These are phyloP conservation scores for Aspergillus sp. DNA, from an alignment of 2,329 filamentous ascomycete genomes.

Conservation along the genomic window DNA sequence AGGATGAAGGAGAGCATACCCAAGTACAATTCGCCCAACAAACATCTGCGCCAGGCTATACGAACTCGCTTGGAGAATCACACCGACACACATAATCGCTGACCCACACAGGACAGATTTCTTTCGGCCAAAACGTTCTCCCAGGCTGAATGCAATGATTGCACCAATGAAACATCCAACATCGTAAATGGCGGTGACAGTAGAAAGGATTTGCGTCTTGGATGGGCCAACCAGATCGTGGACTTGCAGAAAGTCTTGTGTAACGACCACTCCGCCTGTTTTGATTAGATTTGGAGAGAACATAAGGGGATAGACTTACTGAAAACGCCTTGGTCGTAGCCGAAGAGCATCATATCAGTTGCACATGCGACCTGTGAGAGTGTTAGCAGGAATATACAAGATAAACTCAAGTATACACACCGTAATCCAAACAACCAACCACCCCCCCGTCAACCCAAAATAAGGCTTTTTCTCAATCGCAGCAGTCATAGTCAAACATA, in stretches of 20 bases:
- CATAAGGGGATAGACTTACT: constrained; percentile 20
- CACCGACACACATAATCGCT: constrained; percentile 45
- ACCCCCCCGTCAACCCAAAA: constrained; percentile 51
- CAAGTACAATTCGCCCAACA: constrained; percentile 39
- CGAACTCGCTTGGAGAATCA: constrained; percentile 44
- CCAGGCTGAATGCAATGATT: constrained; percentile 39
- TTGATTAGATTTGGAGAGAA: background rate
- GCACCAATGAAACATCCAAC: constrained; percentile 58
- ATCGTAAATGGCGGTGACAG: constrained; percentile 55
- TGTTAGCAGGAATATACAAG: constrained; percentile 8
- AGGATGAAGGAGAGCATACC: constrained; percentile 8
- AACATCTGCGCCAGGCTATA: constrained; percentile 48
- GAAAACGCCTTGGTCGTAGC: constrained; percentile 51
- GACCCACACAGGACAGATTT: constrained; percentile 44
- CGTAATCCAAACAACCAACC: constrained; percentile 55
- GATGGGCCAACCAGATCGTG: constrained; percentile 40
- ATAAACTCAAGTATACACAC: constrained; percentile 16
- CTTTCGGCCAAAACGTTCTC: constrained; percentile 45
- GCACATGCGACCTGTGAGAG: constrained; percentile 36
- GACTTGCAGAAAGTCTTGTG: constrained; percentile 47
- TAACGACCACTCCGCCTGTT: constrained; percentile 50
- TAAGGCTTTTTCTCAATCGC: constrained; percentile 35
- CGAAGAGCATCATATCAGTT: constrained; percentile 46
- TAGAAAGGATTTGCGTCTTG: constrained; percentile 32
- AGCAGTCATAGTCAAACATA: too few species aligned